phyloP scores from a whole-genome alignment of 1,139 yeast genomes.

The Blastobotrys proliferans region DNA sequence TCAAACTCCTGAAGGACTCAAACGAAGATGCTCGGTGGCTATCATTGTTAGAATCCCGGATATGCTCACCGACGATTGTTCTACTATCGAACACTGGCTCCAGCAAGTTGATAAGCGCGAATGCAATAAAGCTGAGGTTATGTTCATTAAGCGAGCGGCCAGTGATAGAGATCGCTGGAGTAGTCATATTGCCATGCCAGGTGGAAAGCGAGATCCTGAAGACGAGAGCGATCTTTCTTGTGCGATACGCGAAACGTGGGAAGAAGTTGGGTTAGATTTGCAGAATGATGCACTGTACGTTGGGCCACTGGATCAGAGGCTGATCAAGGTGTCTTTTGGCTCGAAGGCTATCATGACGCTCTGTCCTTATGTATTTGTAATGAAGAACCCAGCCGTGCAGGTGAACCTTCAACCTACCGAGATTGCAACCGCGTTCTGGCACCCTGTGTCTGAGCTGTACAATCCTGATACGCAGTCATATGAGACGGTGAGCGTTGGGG shows the following conservation, averaged over 20 bases:
- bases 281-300: slow-evolving; percentile 24
- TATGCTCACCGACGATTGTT: too few species aligned
- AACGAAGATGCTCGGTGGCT: slow-evolving; percentile 26
- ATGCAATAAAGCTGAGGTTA: slow-evolving; percentile 29
- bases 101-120: too few species aligned
- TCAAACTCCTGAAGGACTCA: slow-evolving; percentile 15
- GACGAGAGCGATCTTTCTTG: slow-evolving; percentile 34
- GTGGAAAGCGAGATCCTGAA: slow-evolving; percentile 38
- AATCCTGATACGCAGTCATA: slow-evolving; percentile 20
- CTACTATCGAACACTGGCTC: too few species aligned
- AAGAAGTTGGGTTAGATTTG: slow-evolving; percentile 40
- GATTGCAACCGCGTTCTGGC: slow-evolving; percentile 40
- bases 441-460: slow-evolving; percentile 31
- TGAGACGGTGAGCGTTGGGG: slow-evolving; percentile 28
- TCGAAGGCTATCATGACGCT: slow-evolving; percentile 33
- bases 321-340: slow-evolving; percentile 36
- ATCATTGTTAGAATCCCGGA: slow-evolving; percentile 24
- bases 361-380: slow-evolving; percentile 36
- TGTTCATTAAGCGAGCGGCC: slow-evolving; percentile 37
- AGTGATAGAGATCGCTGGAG: slow-evolving; percentile 40
- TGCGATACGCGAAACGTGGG: slow-evolving; percentile 37
- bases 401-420: slow-evolving; percentile 34
- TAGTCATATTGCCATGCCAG: slow-evolving; percentile 41
- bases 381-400: slow-evolving; percentile 24
- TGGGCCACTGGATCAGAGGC: slow-evolving; percentile 37